Conservation (phyloP, 805 yeast species). For the Kuraishia ogatae region DNA sequence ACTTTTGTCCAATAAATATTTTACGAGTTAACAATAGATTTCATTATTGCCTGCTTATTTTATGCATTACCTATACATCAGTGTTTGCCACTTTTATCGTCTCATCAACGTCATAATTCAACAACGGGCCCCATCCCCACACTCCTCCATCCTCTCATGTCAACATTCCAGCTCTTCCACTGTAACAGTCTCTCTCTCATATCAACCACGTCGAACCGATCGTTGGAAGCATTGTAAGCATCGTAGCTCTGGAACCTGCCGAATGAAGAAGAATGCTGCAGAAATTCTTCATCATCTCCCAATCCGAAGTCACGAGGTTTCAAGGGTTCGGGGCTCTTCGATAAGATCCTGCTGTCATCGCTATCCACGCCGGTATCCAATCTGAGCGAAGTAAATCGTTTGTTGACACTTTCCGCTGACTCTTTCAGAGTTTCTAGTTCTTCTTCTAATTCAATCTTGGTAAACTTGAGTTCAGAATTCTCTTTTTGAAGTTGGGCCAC, state of each 20-base stretch:
- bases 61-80: not conserved
- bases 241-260: conserved; percentile 10
- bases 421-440: conserved; percentile 28
- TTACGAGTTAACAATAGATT: not conserved
- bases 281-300: not conserved
- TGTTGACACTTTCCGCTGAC: conserved; percentile 23
- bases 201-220: conserved; percentile 41
- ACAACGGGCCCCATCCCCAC: conserved; percentile 57
- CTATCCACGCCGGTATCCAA: conserved; percentile 23
- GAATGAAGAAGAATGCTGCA: conserved; percentile 6
- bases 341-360: conserved; percentile 10
- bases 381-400: conserved; percentile 20
- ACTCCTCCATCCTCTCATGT: conserved; percentile 77
- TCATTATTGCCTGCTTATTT: not conserved
- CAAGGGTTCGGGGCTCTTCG: not conserved
- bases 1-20: not conserved
- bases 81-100: no score
- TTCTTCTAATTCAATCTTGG: conserved; percentile 23
- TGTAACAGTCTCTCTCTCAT: conserved; percentile 49
- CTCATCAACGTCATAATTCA: conserved; percentile 36
- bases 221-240: conserved; percentile 13
- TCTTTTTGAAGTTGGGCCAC: conserved; percentile 10
- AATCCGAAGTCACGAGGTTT: not conserved
- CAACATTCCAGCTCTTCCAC: conserved; percentile 84
- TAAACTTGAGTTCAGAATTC: conserved; percentile 16